Base-by-base conservation (phyloP, 2,329 filamentous ascomycete species). In the Botrytis byssoidea region DNA sequence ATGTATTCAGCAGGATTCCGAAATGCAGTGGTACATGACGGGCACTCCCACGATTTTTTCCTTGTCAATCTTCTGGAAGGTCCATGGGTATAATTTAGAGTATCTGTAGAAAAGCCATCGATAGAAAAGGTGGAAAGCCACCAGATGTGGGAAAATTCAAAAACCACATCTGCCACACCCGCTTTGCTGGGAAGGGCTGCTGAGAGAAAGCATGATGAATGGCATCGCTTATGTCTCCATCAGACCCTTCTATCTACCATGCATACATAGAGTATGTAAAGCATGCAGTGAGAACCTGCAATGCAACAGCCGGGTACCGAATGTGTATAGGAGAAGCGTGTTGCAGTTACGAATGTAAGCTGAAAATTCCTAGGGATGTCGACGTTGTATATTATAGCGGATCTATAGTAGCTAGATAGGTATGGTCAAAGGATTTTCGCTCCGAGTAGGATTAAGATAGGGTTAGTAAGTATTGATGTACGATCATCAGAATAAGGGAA, bases 91-190 rank as follows among this genome's bases (percentile, higher is more conserved):
- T 29, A 22, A 4, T 22, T 63, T 42, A 42, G 37, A 42, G 37
- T n/a, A 40, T 29, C 60, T 37, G 25, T 63, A 18, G 22, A 20
- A n/a, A 32, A 57, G 60, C 22, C 22, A 51, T 66, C 7, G 32
- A 51, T 51, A 44, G 44, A 66, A 66, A 37, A 66, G 42, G 16
- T 25, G n/a, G n/a, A 48, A 48, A 60, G 35, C 59, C 46, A 18
- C 46, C 42, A 6, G 29, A 37, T 66, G 35, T 68, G 35, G 46
- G 35, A 68, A 42, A 51, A 55, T 29, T 37, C 46, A 37, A 40
- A 35, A 68, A 42, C 46, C 65, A 68, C 65, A 40, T 68, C 40
- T 68, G 65, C 65, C 65, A 68, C 65, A 68, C 18, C 65, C 65
- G 65, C 65, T 68, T 68, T 42, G 65, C 65, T 68, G 65, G 65